These are phyloP conservation scores for Nakataea oryzae DNA, from an alignment of 2,329 filamentous ascomycete species.

Conservation along the genomic window DNA sequence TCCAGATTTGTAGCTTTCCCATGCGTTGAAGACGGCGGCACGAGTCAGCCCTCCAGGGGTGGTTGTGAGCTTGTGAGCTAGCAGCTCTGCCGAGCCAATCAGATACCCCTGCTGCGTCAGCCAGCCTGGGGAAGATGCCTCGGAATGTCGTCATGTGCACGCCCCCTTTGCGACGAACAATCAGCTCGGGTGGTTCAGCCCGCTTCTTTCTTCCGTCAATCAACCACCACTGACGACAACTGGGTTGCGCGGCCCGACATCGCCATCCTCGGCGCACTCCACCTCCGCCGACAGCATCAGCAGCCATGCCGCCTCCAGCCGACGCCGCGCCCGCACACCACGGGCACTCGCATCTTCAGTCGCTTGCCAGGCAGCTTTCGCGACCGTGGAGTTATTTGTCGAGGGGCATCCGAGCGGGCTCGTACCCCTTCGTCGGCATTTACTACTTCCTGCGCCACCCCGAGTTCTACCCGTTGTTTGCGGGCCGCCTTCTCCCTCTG, in stretches of 20 bases:
- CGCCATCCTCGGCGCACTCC: not conserved
- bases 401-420: conserved; percentile 34
- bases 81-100: not conserved
- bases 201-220: not conserved
- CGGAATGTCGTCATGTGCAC: not conserved
- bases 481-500: conserved; percentile 67
- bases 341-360: no score
- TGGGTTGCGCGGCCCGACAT: not conserved
- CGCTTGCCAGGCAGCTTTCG: not conserved
- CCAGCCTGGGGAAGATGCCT: not conserved
- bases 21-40: no score
- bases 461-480: conserved; percentile 74
- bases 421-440: conserved; percentile 60
- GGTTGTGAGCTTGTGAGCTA: not conserved
- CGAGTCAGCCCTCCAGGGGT: not conserved
- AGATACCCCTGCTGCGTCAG: not conserved
- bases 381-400: conserved; percentile 30
- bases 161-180: not conserved
- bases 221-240: not conserved
- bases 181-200: not conserved
- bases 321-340: not conserved
- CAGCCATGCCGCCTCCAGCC: not conserved
- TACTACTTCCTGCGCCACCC: conserved; percentile 70
- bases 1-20: not conserved
- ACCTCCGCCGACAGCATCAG: not conserved